Conservation (phyloP, 2,329 filamentous ascomycete species). For the Cytospora mali region DNA sequence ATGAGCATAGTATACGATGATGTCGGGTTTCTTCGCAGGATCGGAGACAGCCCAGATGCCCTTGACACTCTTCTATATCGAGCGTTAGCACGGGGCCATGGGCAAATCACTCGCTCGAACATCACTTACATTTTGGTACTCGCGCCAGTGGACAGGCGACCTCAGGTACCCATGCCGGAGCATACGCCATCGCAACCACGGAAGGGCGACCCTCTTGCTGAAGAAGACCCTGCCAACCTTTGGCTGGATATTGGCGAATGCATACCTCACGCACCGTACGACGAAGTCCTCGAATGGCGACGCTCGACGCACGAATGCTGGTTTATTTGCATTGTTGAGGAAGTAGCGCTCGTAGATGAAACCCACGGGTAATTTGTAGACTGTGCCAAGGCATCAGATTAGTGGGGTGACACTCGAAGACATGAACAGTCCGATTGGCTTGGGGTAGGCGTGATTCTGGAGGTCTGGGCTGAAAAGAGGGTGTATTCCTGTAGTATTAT, state of each 20-base stretch:
- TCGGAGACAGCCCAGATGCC: slow-evolving; percentile 73
- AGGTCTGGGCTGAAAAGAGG: not conserved
- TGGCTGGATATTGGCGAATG: slow-evolving; percentile 71
- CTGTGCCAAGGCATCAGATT: slow-evolving; percentile 41
- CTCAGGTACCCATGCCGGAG: slow-evolving; percentile 68
- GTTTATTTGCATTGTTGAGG: slow-evolving; percentile 44
- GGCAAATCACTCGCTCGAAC: not conserved
- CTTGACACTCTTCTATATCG: slow-evolving; percentile 49
- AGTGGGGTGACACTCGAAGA: slow-evolving; percentile 55
- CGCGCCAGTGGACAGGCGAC: slow-evolving; percentile 66
- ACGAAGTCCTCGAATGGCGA: slow-evolving; percentile 77
- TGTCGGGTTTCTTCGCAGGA: slow-evolving; percentile 63
- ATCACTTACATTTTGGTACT: slow-evolving; percentile 50
- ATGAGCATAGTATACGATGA: slow-evolving; percentile 82
- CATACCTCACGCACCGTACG: slow-evolving; percentile 76
- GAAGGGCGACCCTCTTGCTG: slow-evolving; percentile 70
- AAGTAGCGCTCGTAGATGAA: slow-evolving; percentile 63
- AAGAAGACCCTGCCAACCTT: slow-evolving; percentile 76
- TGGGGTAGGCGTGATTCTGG: not conserved
- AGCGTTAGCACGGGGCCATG: not conserved
- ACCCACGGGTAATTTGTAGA: slow-evolving; percentile 58
- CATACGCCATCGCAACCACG: slow-evolving; percentile 76
- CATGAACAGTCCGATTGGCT: slow-evolving; percentile 34
- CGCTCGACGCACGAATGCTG: slow-evolving; percentile 69
- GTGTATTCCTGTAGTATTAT: not conserved